phyloP scores from a whole-genome alignment of 441 rosid genomes.

The Populus trichocarpa region DNA sequence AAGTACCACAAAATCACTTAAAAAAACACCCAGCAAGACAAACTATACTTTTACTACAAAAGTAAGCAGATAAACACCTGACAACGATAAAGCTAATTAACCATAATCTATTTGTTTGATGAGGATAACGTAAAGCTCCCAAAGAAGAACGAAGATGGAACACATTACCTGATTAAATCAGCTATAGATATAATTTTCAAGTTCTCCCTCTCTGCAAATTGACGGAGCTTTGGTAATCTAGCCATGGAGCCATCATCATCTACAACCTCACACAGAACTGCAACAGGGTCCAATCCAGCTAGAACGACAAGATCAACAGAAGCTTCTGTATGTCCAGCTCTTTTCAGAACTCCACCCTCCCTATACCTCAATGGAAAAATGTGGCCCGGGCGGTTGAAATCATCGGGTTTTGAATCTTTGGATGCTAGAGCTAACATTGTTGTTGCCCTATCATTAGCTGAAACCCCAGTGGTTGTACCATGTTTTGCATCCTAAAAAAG shows the following conservation, averaged over 20 bases:
- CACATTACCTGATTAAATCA: constrained; percentile 72
- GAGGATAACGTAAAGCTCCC: constrained; percentile 1
- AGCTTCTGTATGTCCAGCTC: constrained; percentile 99
- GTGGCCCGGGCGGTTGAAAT: constrained; percentile 93
- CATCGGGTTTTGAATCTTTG: constrained; percentile 75
- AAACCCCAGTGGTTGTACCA: constrained; percentile 94
- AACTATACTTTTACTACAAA: background rate
- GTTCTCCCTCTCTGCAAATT: constrained; percentile 66
- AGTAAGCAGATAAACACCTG: background rate
- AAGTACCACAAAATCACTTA: background rate
- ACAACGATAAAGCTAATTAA: constrained; percentile 4
- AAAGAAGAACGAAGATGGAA: background rate
- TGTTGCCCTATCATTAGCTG: constrained; percentile 82
- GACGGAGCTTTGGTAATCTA: constrained; percentile 64
- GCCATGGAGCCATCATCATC: constrained; percentile 95
- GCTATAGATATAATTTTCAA: constrained; percentile 81
- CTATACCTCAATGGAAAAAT: constrained; percentile 84
- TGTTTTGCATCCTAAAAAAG: constrained; percentile 79
- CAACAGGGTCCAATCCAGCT: constrained; percentile 85
- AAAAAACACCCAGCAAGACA: background rate
- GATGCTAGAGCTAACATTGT: constrained; percentile 83
- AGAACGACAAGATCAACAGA: constrained; percentile 84
- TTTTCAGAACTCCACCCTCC: constrained; percentile 90
- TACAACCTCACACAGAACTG: constrained; percentile 71
- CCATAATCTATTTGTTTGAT: background rate